phyloP scores from a whole-genome alignment of 305 asterid species.

The Fraxinus latifolia region DNA sequence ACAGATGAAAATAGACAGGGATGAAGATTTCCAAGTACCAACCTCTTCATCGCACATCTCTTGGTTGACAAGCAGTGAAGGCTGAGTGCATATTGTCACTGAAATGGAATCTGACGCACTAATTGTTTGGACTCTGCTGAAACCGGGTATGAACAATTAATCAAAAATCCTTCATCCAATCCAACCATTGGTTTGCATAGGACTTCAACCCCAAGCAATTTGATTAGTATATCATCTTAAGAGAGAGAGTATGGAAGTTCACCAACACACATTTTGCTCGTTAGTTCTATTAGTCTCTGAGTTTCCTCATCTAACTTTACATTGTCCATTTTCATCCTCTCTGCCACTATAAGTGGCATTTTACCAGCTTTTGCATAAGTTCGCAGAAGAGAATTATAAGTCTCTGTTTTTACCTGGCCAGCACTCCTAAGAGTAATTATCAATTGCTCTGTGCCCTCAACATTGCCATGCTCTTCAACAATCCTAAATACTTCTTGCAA shows the following conservation, averaged over 20 bases:
- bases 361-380: slow-evolving; percentile 72
- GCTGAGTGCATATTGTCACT: background rate
- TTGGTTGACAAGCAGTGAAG: background rate
- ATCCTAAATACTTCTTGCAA: slow-evolving; percentile 41
- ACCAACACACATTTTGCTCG: slow-evolving; percentile 62
- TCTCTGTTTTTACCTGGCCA: slow-evolving; percentile 52
- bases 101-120: background rate
- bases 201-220: background rate
- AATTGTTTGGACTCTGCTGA: background rate
- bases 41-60: background rate
- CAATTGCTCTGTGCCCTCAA: slow-evolving; percentile 61
- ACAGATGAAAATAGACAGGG: background rate
- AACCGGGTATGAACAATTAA: background rate
- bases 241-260: slow-evolving; percentile 51
- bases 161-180: background rate
- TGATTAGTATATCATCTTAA: slow-evolving; percentile 21
- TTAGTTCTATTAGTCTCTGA: slow-evolving; percentile 41
- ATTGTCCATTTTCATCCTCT: slow-evolving; percentile 80
- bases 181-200: background rate
- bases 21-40: background rate
- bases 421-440: slow-evolving; percentile 51
- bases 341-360: slow-evolving; percentile 65
- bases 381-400: slow-evolving; percentile 62
- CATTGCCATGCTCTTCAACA: slow-evolving; percentile 64
- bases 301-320: slow-evolving; percentile 62